Percentiles rank a stretch among this genome's conserved stretches.
Conservation (phyloP, 768 basidiomycete genomes). For the Aureoboletus auriporus region DNA sequence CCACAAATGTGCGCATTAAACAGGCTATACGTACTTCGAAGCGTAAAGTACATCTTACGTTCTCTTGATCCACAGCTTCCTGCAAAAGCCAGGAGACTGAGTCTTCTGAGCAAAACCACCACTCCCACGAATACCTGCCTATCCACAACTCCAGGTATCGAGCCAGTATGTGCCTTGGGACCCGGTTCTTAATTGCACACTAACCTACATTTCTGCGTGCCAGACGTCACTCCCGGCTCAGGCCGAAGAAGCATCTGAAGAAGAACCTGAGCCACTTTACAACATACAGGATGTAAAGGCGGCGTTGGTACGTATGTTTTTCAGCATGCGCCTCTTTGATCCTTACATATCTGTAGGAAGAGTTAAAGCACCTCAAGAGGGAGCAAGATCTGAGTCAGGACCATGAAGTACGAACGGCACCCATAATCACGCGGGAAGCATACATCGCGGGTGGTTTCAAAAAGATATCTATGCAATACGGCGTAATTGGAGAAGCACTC, state of each 20-base stretch:
- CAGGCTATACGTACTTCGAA: not conserved
- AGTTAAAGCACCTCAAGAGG: conserved; percentile 31
- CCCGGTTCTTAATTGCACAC: not conserved
- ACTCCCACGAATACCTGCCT: not conserved
- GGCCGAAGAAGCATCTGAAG: too few relatives aligned
- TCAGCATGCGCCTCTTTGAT: not conserved
- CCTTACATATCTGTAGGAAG: conserved; percentile 19
- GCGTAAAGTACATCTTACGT: not conserved
- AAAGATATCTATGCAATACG: conserved; percentile 47
- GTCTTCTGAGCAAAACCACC: not conserved
- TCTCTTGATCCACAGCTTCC: not conserved
- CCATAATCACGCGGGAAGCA: conserved; percentile 51
- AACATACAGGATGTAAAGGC: conserved; percentile 7
- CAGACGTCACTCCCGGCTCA: not conserved
- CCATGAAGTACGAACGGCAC: conserved; percentile 41
- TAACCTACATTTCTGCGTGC: not conserved
- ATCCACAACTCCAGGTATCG: not conserved
- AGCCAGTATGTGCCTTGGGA: not conserved
- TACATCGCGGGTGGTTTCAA: conserved; percentile 33
- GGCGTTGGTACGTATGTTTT: not conserved
- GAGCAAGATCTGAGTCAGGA: conserved; percentile 22
- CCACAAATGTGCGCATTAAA: not conserved
- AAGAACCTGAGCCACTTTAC: not conserved
- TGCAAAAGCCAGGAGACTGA: not conserved
- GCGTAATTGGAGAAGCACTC: conserved; percentile 51